Conservation (phyloP, 441 rosid species). For the Lepidium campestre region DNA sequence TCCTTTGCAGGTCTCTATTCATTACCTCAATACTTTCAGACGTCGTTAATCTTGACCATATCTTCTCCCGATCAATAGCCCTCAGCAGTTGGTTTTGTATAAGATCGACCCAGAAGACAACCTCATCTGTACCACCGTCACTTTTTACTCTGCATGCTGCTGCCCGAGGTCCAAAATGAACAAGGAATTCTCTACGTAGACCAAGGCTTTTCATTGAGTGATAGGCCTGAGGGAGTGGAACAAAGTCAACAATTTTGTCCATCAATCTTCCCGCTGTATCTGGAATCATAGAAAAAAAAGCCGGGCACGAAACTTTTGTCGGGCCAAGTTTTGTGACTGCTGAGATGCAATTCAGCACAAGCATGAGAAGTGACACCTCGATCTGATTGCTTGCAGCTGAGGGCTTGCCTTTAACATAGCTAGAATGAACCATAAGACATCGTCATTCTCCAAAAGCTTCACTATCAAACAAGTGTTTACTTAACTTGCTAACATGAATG, state of each 20-base stretch:
- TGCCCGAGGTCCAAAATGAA: conserved; percentile 91
- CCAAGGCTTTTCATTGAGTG: conserved; percentile 68
- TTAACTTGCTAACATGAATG: conserved; percentile 16
- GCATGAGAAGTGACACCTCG: conserved; percentile 76
- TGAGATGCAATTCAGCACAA: conserved; percentile 77
- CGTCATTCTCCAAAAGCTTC: conserved; percentile 15
- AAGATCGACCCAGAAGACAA: conserved; percentile 92
- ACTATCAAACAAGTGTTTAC: conserved; percentile 14
- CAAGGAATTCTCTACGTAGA: conserved; percentile 80
- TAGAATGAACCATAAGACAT: conserved; percentile 31
- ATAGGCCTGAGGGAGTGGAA: conserved; percentile 71
- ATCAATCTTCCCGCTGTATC: conserved; percentile 82
- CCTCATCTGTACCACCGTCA: conserved; percentile 75
- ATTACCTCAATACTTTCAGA: conserved; percentile 97
- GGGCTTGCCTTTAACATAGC: conserved; percentile 49
- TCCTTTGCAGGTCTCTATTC: conserved; percentile 7
- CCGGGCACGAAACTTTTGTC: conserved; percentile 71
- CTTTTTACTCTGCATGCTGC: conserved; percentile 69
- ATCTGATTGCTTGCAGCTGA: conserved; percentile 45
- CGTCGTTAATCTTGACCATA: conserved; percentile 93
- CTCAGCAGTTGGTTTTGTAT: conserved; percentile 76
- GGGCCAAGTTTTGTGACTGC: conserved; percentile 89
- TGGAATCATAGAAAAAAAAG: conserved; percentile 63
- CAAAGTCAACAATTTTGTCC: conserved; percentile 78
- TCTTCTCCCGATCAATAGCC: conserved; percentile 93